Evolutionary conservation across 208 protist genomes (phyloP).

Genomic region (Phytomonas serpens): DNA sequence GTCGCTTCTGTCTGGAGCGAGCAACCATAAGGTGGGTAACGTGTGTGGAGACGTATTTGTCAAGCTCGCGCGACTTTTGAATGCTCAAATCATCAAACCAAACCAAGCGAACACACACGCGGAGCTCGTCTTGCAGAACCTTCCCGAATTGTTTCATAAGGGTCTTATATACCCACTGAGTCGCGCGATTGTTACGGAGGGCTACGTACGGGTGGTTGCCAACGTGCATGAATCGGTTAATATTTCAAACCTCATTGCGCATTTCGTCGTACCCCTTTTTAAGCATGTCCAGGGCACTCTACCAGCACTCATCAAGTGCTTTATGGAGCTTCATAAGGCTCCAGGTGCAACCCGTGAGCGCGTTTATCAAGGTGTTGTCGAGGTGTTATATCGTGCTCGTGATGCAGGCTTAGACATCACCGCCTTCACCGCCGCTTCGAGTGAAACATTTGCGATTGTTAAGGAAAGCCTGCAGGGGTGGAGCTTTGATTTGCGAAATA

Average conservation of each 20-base stretch:
- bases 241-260: conserved; percentile 62
- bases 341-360: conserved; percentile 17
- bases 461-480: conserved; percentile 32
- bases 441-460: conserved; percentile 27
- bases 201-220: conserved; percentile 30
- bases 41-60: conserved; percentile 73
- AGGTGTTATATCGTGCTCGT: conserved; percentile 57
- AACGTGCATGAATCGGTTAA: conserved; percentile 37
- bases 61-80: conserved; percentile 19
- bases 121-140: background rate
- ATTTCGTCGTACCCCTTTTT: conserved; percentile 77
- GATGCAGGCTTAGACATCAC: conserved; percentile 48
- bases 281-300: conserved; percentile 24
- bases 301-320: conserved; percentile 16
- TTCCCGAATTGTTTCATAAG: conserved; percentile 18
- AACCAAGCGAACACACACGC: background rate
- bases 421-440: conserved; percentile 33
- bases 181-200: conserved; percentile 35
- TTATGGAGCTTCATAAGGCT: conserved; percentile 7
- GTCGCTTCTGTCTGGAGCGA: conserved; percentile 46
- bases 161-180: conserved; percentile 51
- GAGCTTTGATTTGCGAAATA: conserved; percentile 56
- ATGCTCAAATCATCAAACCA: background rate
- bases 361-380: conserved; percentile 62
- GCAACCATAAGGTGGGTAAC: conserved; percentile 80